phyloP scores from a whole-genome alignment of 192 early-diverging fungal species.

The Coemansia pectinata region DNA sequence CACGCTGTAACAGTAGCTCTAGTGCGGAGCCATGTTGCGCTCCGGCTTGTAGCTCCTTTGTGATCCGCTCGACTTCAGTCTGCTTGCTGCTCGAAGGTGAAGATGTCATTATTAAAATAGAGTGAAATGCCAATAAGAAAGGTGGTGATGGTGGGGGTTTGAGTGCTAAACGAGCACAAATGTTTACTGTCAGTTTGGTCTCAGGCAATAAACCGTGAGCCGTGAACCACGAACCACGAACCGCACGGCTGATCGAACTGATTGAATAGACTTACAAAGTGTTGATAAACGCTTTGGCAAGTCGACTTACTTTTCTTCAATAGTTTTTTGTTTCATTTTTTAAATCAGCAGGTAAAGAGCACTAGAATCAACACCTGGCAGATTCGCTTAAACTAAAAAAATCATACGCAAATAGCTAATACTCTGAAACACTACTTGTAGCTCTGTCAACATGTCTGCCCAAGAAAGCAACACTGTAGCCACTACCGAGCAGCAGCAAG shows the following conservation, averaged over 20 bases:
- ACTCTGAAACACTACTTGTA: background rate
- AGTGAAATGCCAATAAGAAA: background rate
- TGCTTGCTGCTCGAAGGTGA: background rate
- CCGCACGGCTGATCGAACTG: background rate
- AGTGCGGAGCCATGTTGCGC: background rate
- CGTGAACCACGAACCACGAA: background rate
- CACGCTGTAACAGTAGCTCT: constrained; percentile 28
- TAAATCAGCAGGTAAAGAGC: constrained; percentile 2
- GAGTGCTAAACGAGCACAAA: too few species aligned
- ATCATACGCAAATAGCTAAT: background rate
- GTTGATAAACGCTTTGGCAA: background rate
- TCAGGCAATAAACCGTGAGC: background rate
- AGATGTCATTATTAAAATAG: background rate
- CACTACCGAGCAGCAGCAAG: background rate
- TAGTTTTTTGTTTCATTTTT: background rate
- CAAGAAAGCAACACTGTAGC: constrained; percentile 18
- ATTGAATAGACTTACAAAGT: background rate
- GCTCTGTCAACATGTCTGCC: constrained; percentile 25
- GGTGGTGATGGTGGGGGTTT: background rate
- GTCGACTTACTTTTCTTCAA: background rate
- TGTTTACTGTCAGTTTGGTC: background rate
- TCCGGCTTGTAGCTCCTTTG: constrained; percentile 27
- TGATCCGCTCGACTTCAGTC: constrained; percentile 19
- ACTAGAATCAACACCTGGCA: background rate
- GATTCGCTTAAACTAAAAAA: background rate